These are phyloP conservation scores for Carex littledalei DNA, from an alignment of 176 grass and related monocot species.

Conservation along the genomic window DNA sequence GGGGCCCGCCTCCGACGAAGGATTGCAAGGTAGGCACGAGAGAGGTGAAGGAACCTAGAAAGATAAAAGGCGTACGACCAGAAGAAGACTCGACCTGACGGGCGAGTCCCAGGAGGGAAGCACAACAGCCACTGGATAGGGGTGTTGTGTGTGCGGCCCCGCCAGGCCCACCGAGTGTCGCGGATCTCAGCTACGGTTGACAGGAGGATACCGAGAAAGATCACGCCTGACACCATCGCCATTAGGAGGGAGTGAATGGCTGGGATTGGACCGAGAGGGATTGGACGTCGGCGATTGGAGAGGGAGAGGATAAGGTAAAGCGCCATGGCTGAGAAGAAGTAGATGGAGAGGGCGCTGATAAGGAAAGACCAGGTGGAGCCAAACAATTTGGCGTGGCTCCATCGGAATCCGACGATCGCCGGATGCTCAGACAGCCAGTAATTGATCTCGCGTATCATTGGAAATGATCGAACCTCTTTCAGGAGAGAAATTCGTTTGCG, in stretches of 20 bases:
- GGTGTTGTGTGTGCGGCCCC: constrained; percentile 52
- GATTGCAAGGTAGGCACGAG: constrained; percentile 51
- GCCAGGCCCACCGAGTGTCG: constrained; percentile 81
- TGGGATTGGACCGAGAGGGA: constrained; percentile 52
- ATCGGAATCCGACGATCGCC: constrained; percentile 77
- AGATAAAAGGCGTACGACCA: constrained; percentile 99
- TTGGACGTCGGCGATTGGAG: constrained; percentile 26
- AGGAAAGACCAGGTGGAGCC: constrained; percentile 86
- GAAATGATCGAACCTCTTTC: neutral
- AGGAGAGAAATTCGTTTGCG: neutral
- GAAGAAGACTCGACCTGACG: constrained; percentile 90
- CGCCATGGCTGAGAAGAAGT: constrained; percentile 40
- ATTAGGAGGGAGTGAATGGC: constrained; percentile 60
- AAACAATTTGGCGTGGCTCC: constrained; percentile 53
- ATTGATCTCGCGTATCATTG: constrained; percentile 1
- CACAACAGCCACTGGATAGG: constrained; percentile 85
- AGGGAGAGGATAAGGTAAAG: constrained; percentile 27
- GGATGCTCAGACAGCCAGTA: constrained; percentile 96
- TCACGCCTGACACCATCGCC: constrained; percentile 40
- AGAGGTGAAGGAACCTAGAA: constrained; percentile 83
- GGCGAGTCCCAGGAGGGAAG: constrained; percentile 73
- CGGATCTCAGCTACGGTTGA: constrained; percentile 81
- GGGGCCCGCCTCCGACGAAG: constrained; percentile 22
- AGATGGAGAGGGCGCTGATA: constrained; percentile 40
- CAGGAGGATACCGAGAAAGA: constrained; percentile 63